Conservation (phyloP, 2,329 filamentous ascomycete species). For the Penicillium sp. region DNA sequence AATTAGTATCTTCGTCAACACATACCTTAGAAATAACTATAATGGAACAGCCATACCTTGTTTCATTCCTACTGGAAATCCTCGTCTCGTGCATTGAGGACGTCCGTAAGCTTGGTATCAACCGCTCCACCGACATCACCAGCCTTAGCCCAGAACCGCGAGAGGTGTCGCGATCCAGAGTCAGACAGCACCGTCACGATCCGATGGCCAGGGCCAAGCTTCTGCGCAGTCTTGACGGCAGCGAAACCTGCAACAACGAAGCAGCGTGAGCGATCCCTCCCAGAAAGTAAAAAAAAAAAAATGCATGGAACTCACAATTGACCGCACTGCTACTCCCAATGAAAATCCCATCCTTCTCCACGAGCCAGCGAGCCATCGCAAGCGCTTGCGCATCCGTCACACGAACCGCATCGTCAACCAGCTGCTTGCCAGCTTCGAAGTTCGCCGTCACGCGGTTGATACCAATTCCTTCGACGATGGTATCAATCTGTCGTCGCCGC, state of each 20-base stretch:
- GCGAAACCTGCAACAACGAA: conserved; percentile 41
- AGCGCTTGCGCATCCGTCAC: conserved; percentile 87
- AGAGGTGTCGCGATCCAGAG: conserved; percentile 52
- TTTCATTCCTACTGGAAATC: conserved; percentile 25
- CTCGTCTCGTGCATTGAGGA: conserved; percentile 41
- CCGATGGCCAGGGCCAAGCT: conserved; percentile 48
- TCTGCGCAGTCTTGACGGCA: conserved; percentile 47
- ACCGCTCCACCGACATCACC: conserved; percentile 47
- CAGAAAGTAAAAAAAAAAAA: conserved; percentile 9
- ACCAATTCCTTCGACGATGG: conserved; percentile 91
- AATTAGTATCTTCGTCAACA: background rate
- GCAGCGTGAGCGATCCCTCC: conserved; percentile 1
- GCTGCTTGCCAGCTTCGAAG: conserved; percentile 78
- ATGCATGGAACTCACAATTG: conserved; percentile 62
- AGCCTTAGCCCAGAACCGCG: conserved; percentile 51
- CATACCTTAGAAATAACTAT: background rate
- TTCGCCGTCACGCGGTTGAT: conserved; percentile 94
- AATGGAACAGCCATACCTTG: conserved; percentile 1
- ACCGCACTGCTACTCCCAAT: conserved; percentile 94
- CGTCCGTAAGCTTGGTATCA: conserved; percentile 47
- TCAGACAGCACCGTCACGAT: conserved; percentile 51
- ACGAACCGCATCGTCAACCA: conserved; percentile 85
- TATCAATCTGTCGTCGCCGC: conserved; percentile 86
- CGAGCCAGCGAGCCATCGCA: conserved; percentile 92
- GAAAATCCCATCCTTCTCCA: conserved; percentile 93